Conservation (phyloP, 2,329 filamentous ascomycete genomes). For the Catunica adiposa region DNA sequence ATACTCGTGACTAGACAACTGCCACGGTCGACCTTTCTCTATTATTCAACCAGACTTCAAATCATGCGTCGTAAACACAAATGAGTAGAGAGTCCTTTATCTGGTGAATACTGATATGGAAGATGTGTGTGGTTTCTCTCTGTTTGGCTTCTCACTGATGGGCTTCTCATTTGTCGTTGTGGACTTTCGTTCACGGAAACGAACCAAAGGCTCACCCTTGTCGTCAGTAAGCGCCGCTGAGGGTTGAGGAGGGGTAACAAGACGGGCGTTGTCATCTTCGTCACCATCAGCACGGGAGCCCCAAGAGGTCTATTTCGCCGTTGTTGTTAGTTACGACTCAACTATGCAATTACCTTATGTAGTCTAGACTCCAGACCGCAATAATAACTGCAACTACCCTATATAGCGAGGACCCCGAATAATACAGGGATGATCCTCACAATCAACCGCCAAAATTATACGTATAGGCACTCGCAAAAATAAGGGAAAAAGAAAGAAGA, state of each 20-base stretch:
- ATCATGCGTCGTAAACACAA: too few species aligned
- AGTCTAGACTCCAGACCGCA: neutral
- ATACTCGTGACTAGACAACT: too few species aligned
- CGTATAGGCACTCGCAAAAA: too few species aligned
- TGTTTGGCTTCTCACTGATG: neutral
- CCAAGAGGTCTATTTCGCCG: conserved; percentile 61
- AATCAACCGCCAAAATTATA: neutral
- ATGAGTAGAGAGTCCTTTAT: neutral
- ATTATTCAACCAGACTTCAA: too few species aligned
- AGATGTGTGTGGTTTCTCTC: neutral
- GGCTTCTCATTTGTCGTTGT: neutral
- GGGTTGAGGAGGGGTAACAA: conserved; percentile 23
- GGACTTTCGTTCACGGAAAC: neutral
- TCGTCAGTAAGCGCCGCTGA: neutral
- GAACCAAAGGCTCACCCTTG: neutral
- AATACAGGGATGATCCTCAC: neutral
- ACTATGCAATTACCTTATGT: neutral
- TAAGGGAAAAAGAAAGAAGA: neutral
- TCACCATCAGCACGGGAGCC: conserved; percentile 87
- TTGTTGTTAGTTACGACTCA: neutral
- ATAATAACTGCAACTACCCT: neutral
- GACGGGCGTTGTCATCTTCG: conserved; percentile 58
- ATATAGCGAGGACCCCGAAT: neutral
- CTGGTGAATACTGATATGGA: neutral
- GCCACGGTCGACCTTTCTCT: too few species aligned